phyloP scores from a whole-genome alignment of 2,329 filamentous ascomycete genomes.

The Samsoniella hepiali region DNA sequence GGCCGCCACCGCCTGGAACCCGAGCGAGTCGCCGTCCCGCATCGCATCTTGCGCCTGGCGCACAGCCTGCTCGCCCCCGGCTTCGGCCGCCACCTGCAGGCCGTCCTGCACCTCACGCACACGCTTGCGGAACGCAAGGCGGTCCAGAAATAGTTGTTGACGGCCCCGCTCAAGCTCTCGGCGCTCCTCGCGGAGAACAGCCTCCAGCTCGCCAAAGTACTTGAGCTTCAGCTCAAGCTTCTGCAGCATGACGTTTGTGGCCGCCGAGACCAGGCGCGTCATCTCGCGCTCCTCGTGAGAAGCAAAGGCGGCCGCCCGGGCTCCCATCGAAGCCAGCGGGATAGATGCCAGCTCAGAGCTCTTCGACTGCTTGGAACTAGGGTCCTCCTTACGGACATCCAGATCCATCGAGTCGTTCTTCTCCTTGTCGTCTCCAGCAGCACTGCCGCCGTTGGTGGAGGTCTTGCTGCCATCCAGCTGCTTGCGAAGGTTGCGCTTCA shows the following conservation, averaged over 20 bases:
- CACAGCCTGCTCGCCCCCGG: slow-evolving; percentile 49
- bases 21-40: slow-evolving; percentile 50
- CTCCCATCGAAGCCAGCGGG: slow-evolving; percentile 80
- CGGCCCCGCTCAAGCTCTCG: slow-evolving; percentile 87
- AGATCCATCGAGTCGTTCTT: slow-evolving; percentile 63
- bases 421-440: slow-evolving; percentile 47
- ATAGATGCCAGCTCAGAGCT: slow-evolving; percentile 64
- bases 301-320: slow-evolving; percentile 80
- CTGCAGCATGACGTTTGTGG: slow-evolving; percentile 89
- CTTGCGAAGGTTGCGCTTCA: slow-evolving; percentile 74
- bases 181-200: slow-evolving; percentile 85
- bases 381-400: slow-evolving; percentile 51
- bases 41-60: slow-evolving; percentile 46
- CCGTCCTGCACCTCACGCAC: slow-evolving; percentile 78
- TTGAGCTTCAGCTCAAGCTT: slow-evolving; percentile 95
- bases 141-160: slow-evolving; percentile 90
- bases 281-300: slow-evolving; percentile 97
- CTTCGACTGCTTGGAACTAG: slow-evolving; percentile 46
- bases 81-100: slow-evolving; percentile 53
- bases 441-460: slow-evolving; percentile 47
- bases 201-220: slow-evolving; percentile 96
- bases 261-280: slow-evolving; percentile 86
- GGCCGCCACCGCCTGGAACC: slow-evolving; percentile 47
- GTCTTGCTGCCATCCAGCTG: slow-evolving; percentile 62
- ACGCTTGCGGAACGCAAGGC: slow-evolving; percentile 83